Conservation (phyloP, 2,329 filamentous ascomycete species). For the Microsporum audouinii region DNA sequence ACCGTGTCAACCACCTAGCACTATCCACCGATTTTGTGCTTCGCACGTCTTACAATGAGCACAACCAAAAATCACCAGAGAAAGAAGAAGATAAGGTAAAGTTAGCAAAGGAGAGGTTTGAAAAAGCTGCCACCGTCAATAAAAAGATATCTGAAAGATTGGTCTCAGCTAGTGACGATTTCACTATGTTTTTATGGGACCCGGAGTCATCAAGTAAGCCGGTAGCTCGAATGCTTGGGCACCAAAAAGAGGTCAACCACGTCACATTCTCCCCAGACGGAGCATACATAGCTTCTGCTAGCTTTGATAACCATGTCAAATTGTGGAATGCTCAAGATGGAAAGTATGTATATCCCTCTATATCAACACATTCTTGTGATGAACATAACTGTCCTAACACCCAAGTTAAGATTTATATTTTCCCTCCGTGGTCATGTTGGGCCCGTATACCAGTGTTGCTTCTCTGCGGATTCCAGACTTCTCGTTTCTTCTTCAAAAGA, state of each 20-base stretch:
- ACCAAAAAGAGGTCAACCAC: constrained; percentile 94
- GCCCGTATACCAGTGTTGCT: constrained; percentile 83
- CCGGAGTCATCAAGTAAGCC: constrained; percentile 69
- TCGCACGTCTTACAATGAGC: constrained; percentile 76
- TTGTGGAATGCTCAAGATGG: constrained; percentile 73
- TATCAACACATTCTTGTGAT: constrained; percentile 64
- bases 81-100: constrained; percentile 58
- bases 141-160: constrained; percentile 71
- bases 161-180: constrained; percentile 87
- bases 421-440: constrained; percentile 83
- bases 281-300: constrained; percentile 70
- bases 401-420: constrained; percentile 60
- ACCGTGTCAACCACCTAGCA: constrained; percentile 92
- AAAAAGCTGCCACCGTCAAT: constrained; percentile 67
- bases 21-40: constrained; percentile 86
- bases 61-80: constrained; percentile 58
- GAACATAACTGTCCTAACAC: constrained; percentile 88
- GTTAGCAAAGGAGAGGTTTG: constrained; percentile 71
- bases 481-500: constrained; percentile 83
- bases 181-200: constrained; percentile 93
- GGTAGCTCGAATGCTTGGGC: constrained; percentile 75
- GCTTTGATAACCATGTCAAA: constrained; percentile 90
- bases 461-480: constrained; percentile 82
- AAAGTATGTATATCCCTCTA: constrained; percentile 45
- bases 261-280: constrained; percentile 91